Evolutionary conservation across 2,329 filamentous ascomycete species (phyloP).

Genomic region (Aspergillus alliaceus): DNA sequence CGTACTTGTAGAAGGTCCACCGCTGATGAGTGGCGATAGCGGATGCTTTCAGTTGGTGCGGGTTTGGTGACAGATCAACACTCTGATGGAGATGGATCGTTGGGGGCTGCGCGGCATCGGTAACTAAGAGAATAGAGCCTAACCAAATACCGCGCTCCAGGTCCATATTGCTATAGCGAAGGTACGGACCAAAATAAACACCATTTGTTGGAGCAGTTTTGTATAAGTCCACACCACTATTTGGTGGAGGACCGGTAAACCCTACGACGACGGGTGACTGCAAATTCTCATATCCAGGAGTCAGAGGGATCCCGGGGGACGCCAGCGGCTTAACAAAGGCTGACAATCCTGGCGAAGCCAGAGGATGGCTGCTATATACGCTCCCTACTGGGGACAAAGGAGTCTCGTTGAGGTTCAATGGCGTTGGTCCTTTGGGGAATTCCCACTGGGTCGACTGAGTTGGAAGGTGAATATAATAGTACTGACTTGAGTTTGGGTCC

Average conservation of each 20-base stretch:
- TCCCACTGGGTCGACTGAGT: constrained; percentile 98
- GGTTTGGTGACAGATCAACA: constrained; percentile 87
- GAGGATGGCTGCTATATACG: constrained; percentile 68
- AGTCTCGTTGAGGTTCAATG: constrained; percentile 75
- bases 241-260: constrained; percentile 84
- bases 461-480: constrained; percentile 97
- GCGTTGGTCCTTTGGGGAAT: constrained; percentile 93
- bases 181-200: constrained; percentile 95
- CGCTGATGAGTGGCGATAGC: constrained; percentile 86
- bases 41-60: constrained; percentile 77
- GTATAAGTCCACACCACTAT: constrained; percentile 89
- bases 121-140: constrained; percentile 90
- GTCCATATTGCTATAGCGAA: constrained; percentile 97
- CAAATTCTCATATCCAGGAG: constrained; percentile 81
- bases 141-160: constrained; percentile 86
- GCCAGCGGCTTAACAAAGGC: constrained; percentile 58
- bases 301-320: constrained; percentile 80
- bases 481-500: constrained; percentile 93
- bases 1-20: constrained; percentile 96
- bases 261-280: constrained; percentile 75
- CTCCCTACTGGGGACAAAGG: constrained; percentile 81
- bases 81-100: constrained; percentile 95
- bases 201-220: constrained; percentile 91
- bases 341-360: constrained; percentile 67
- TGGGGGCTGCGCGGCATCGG: constrained; percentile 85